Evolutionary conservation across 2,329 filamentous ascomycete genomes (phyloP), one percentile per base, ranked within the genome.

Genomic region (Fusarium tuaranense): DNA sequence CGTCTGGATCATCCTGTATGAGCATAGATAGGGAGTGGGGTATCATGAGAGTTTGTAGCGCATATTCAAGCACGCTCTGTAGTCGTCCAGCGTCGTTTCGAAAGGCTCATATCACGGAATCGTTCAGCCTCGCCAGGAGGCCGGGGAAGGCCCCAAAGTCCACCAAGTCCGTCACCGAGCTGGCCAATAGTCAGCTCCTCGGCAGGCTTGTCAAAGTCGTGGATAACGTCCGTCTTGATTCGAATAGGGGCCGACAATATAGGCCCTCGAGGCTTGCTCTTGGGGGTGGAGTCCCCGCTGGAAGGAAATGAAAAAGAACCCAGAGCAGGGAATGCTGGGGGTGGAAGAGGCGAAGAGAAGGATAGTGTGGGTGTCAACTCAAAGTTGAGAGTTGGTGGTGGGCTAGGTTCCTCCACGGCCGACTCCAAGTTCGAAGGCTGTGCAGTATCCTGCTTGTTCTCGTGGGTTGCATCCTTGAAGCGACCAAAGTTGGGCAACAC

Each of bases 71-170:
- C 78, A 65, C 82, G 84, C 75, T 90, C 88, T 55, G 85, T 89
- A 6, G 90, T 85, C 25, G 88, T 89, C 89, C 89, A 91, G 27
- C 88, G 83, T 62, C 88, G 81, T 80, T 90, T 90, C 2, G 84
- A 82, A 22, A 84, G 82, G 38, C 83, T 85, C 66, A 84, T 67
- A 67, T 90, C 88, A 8, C 86, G 82, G 34, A 84, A 80, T 34
- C 81, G 82, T 63, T 89, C 88, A 1, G 84, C 85, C 48, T 87
- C 83, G 9, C 82, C 85, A 16, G 85, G 82, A 22, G 86, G 84
- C 61, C 81, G 80, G 4, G 86, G 85, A 12, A 83, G 75, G 5
- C 84, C 85, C 86, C 85, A 87, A 3, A 85, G 83, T 20, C 87
- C 87, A 69, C 81, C 86, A 27, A 78, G 70, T 2, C 80, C 84